Conservation (phyloP, 371 early-diverging fungal species). For the Scutellospora calospora region DNA sequence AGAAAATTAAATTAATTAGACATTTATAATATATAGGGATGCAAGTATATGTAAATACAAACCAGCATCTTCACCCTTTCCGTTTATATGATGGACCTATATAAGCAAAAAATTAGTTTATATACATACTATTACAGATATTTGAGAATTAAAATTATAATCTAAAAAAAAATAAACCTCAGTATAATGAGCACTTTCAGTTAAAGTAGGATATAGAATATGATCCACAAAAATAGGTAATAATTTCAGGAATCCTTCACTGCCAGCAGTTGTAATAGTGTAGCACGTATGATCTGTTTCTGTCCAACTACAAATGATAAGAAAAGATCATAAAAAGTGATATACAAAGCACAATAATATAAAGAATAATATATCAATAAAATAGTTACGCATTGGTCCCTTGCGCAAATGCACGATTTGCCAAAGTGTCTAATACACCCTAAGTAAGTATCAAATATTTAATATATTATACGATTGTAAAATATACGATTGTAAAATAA, state of each 20-base stretch:
- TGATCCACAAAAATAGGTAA: conserved; percentile 72
- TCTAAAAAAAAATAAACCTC: conserved; percentile 51
- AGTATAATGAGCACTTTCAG: conserved; percentile 70
- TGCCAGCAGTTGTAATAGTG: conserved; percentile 71
- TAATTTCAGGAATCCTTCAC: conserved; percentile 70
- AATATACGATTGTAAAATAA: neutral
- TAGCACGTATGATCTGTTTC: conserved; percentile 15
- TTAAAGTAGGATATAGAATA: conserved; percentile 73
- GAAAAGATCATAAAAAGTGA: conserved; percentile 6
- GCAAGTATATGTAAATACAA: neutral
- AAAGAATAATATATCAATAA: conserved; percentile 6
- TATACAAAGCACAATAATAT: neutral
- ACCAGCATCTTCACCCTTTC: conserved; percentile 56
- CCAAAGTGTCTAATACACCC: conserved; percentile 74
- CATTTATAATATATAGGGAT: neutral
- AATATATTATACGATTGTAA: neutral
- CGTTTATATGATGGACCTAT: conserved; percentile 52
- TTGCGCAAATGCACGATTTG: conserved; percentile 73
- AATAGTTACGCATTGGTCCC: conserved; percentile 75
- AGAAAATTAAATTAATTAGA: neutral
- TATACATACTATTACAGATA: neutral
- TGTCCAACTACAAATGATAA: conserved; percentile 6
- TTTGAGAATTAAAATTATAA: neutral
- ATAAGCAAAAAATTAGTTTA: no score
- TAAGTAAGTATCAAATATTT: conserved; percentile 15